These are phyloP conservation scores for Cladorrhinum sp. DNA, from an alignment of 2,329 filamentous ascomycete species.

Conservation along the genomic window DNA sequence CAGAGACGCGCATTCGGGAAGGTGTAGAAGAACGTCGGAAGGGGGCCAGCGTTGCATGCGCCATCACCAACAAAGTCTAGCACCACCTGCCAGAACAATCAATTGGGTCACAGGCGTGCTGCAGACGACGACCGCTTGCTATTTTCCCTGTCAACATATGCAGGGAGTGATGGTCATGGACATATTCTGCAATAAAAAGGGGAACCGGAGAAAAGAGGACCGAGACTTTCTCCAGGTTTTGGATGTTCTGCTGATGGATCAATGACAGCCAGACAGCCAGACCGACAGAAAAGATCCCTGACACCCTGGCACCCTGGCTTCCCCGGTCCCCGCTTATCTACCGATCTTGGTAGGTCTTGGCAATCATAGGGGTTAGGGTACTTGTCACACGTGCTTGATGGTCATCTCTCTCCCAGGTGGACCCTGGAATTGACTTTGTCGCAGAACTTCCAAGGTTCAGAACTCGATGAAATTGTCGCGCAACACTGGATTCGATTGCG, in stretches of 20 bases:
- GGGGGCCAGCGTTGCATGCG: not conserved
- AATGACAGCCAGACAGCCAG: too few relatives aligned
- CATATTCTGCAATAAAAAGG: too few relatives aligned
- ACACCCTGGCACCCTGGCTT: too few relatives aligned
- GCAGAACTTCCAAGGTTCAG: not conserved
- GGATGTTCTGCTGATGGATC: too few relatives aligned
- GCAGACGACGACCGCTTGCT: too few relatives aligned
- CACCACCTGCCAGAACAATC: not conserved
- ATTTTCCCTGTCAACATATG: not conserved
- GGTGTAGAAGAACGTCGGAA: not conserved
- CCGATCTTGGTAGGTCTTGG: not conserved
- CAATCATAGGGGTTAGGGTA: not conserved
- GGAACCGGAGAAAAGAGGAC: too few relatives aligned
- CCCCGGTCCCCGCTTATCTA: not conserved
- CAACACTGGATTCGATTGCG: not conserved
- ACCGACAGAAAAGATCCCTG: not conserved
- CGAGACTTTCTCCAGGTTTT: too few relatives aligned
- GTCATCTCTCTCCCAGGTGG: not conserved
- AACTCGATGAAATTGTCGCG: not conserved
- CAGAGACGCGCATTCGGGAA: not conserved
- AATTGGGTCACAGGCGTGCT: not conserved
- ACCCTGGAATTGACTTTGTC: not conserved
- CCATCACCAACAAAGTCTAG: not conserved
- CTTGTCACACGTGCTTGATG: not conserved
- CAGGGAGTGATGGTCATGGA: not conserved